phyloP scores from a whole-genome alignment of 805 yeast genomes.

The Scheffersomyces amazonensis region DNA sequence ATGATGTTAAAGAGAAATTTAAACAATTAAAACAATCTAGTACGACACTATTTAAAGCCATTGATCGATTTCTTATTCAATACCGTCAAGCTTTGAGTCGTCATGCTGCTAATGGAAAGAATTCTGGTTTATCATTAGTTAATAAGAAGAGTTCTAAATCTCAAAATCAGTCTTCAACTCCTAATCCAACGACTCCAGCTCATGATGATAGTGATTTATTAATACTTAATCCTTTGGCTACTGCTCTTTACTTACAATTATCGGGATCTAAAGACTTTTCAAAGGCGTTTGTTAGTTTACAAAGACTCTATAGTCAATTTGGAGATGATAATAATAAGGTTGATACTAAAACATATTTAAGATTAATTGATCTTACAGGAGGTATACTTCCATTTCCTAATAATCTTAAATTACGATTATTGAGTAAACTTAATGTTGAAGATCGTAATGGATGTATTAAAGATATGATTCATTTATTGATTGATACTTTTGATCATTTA shows the following conservation, averaged over 20 bases:
- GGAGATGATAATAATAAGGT: slow-evolving; percentile 12
- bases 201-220: slow-evolving; percentile 29
- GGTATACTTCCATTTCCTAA: slow-evolving; percentile 52
- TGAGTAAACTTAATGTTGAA: slow-evolving; percentile 26
- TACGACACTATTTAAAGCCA: slow-evolving; percentile 26
- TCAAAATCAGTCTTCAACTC: slow-evolving; percentile 4
- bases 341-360: slow-evolving; percentile 22
- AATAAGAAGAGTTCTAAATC: slow-evolving; percentile 14
- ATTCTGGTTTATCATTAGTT: slow-evolving; percentile 6
- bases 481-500: slow-evolving; percentile 34
- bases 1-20: slow-evolving; percentile 13
- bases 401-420: slow-evolving; percentile 37
- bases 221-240: slow-evolving; percentile 58
- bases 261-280: slow-evolving; percentile 45
- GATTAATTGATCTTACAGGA: slow-evolving; percentile 44
- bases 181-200: slow-evolving; percentile 5
- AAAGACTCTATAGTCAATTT: slow-evolving; percentile 28
- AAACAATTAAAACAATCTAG: slow-evolving; percentile 16
- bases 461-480: slow-evolving; percentile 30
- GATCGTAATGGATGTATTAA: slow-evolving; percentile 33
- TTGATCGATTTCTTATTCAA: slow-evolving; percentile 36
- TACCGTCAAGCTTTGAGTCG: slow-evolving; percentile 32
- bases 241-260: slow-evolving; percentile 54
- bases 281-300: slow-evolving; percentile 41
- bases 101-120: slow-evolving; percentile 4